Evolutionary conservation across 2,329 filamentous ascomycete genomes (phyloP), one percentile per base, ranked within the genome.

Genomic region (Hirsutella thompsonii): DNA sequence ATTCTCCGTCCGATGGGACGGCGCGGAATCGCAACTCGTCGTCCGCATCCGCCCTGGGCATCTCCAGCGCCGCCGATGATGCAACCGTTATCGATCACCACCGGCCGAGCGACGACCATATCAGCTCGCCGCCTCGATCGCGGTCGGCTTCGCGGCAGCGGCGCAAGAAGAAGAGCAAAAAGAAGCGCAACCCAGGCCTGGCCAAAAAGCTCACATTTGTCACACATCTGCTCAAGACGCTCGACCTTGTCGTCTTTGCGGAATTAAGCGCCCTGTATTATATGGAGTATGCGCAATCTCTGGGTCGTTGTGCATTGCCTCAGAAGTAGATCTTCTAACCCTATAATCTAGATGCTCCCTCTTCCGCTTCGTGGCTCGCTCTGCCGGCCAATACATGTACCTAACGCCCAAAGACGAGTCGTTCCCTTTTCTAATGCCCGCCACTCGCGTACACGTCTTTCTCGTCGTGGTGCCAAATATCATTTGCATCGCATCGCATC

Each of bases 191-290:
- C 40, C 59, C 62, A 39, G 57, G 69, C 47, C 58, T 74, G 51
- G 58, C 61, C 43, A 78, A 71, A 58, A 80, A 79, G 64, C 62
- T 76, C 42, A 61, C 74, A 47, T 78, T 81, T 53, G 60, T 80
- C 49, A 73, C 67, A 33, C 70, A 78, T 49, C 63, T 83, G 45
- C 70, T 79, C 49, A 65, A 67, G 51, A 74, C 69, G 46, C 62
- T 83, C 44, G 79, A 83, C 60, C 69, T 72, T 51, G 53, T 81
- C 36, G 70, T 81, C 38, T 79, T 78, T 55, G 73, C 71, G 33
- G 76, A 83, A 62, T 63, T 83, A 42, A 79, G 74, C 52, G 68
- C 72, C 35, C 51, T 83, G 49, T 83, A 83, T 55, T 83, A 82
- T 56, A 76, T 83, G 72, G 79, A 83, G 79, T 83, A 65, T 42